phyloP scores from a whole-genome alignment of 306 rosid genomes.

The Trichosanthes truncata region DNA sequence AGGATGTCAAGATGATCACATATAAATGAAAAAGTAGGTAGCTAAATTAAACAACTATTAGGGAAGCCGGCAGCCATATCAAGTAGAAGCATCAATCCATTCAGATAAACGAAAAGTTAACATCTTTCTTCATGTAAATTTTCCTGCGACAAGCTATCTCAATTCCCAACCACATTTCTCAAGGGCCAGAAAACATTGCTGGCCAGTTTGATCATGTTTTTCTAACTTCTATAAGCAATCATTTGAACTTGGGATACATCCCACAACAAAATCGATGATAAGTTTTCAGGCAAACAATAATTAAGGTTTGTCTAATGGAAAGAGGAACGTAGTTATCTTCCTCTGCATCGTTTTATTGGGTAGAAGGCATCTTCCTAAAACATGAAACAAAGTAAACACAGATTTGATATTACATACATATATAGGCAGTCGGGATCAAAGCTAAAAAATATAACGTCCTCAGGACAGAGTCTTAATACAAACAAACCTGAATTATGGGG shows the following conservation, averaged over 20 bases:
- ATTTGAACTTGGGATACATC: neutral
- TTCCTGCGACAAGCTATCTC: neutral
- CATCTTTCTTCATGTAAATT: neutral
- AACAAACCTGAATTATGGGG: conserved; percentile 80
- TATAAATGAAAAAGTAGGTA: neutral
- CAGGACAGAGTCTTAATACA: neutral
- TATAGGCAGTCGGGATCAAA: neutral
- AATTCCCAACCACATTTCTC: neutral
- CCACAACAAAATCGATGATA: neutral
- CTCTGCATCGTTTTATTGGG: neutral
- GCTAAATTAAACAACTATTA: neutral
- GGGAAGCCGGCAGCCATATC: neutral
- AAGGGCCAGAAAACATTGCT: neutral
- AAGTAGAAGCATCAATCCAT: neutral
- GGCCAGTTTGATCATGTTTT: neutral
- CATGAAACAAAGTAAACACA: neutral
- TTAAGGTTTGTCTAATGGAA: neutral
- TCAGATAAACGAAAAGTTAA: neutral
- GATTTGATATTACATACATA: neutral
- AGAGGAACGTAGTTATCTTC: neutral
- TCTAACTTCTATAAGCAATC: neutral
- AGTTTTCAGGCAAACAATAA: neutral
- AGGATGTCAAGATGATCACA: neutral
- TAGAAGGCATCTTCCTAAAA: neutral
- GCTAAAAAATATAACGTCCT: neutral